Conservation (phyloP, 108 stramenopile species). For the Nitzschia palea region DNA sequence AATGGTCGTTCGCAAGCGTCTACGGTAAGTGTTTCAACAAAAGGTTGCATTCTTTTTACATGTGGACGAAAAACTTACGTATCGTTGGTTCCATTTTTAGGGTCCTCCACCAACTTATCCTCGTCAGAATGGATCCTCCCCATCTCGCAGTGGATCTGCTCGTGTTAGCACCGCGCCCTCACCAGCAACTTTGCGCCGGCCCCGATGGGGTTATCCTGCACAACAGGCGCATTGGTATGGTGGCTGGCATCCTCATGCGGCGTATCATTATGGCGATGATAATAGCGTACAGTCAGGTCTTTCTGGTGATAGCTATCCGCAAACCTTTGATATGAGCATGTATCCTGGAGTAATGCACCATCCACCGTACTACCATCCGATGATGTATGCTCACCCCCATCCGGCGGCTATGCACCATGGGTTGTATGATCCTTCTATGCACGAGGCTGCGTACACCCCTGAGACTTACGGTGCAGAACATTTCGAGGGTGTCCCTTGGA, state of each 20-base stretch:
- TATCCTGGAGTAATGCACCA: conserved; percentile 24
- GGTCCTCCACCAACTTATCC: conserved; percentile 20
- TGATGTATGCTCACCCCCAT: conserved; percentile 1
- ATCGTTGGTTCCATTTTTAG: neutral
- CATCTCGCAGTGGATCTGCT: neutral
- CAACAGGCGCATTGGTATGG: conserved; percentile 20
- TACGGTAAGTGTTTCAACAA: neutral
- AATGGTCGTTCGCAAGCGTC: neutral
- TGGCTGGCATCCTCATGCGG: conserved; percentile 23
- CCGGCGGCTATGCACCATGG: neutral
- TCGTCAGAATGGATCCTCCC: neutral
- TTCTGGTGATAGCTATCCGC: conserved; percentile 38
- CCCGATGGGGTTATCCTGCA: conserved; percentile 14
- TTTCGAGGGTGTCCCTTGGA: conserved; percentile 6
- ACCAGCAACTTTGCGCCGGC: conserved; percentile 1
- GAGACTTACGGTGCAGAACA: conserved; percentile 15
- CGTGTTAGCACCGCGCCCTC: neutral
- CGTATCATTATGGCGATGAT: conserved; percentile 34
- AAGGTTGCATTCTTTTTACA: no score
- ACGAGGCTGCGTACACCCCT: neutral
- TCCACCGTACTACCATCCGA: conserved; percentile 18
- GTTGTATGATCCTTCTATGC: neutral
- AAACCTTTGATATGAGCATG: conserved; percentile 18
- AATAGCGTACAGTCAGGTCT: conserved; percentile 44
- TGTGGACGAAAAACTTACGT: no score